These are phyloP conservation scores for Haematococcus lacustris DNA, from an alignment of 139 green algal species.

Conservation along the genomic window DNA sequence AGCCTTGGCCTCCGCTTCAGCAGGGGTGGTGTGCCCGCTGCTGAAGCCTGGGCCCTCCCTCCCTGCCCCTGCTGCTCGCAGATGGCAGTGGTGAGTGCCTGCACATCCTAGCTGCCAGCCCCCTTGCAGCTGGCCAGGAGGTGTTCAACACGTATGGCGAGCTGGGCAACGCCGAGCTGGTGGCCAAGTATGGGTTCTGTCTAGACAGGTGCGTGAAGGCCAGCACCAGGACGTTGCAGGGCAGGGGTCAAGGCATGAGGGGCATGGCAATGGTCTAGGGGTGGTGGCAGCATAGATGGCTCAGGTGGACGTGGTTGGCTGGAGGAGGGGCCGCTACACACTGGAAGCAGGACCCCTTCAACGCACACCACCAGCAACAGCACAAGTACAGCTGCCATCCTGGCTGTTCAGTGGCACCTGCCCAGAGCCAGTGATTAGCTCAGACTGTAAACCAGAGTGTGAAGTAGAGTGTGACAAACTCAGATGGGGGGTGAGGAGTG, in stretches of 20 bases:
- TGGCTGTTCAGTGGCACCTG: too few species aligned
- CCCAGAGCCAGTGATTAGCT: too few species aligned
- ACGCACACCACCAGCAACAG: too few species aligned
- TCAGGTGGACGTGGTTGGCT: too few species aligned
- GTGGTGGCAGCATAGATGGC: not conserved
- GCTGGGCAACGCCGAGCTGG: conserved; percentile 36
- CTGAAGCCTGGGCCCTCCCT: too few species aligned
- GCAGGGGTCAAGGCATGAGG: too few species aligned
- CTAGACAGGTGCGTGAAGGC: conserved; percentile 10
- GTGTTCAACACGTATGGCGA: conserved; percentile 35
- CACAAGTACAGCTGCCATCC: too few species aligned
- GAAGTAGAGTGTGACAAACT: too few species aligned
- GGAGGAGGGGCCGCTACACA: not conserved
- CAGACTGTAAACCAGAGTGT: too few species aligned
- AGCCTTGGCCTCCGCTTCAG: too few species aligned
- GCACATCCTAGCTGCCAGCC: conserved; percentile 58
- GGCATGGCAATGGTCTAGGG: not conserved
- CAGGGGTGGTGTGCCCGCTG: too few species aligned
- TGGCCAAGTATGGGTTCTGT: conserved; percentile 44
- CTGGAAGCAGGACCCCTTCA: not conserved
- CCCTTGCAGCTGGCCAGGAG: conserved; percentile 37
- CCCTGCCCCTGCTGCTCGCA: not conserved
- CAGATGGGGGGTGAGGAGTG: too few species aligned
- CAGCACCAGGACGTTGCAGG: not conserved
- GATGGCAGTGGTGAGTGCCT: conserved; percentile 29